A percentile compares a stretch with the other conserved stretches of the same genome.
These are phyloP conservation scores for Penicillium sp. DNA, from an alignment of 2,329 filamentous ascomycete genomes.

Conservation along the genomic window DNA sequence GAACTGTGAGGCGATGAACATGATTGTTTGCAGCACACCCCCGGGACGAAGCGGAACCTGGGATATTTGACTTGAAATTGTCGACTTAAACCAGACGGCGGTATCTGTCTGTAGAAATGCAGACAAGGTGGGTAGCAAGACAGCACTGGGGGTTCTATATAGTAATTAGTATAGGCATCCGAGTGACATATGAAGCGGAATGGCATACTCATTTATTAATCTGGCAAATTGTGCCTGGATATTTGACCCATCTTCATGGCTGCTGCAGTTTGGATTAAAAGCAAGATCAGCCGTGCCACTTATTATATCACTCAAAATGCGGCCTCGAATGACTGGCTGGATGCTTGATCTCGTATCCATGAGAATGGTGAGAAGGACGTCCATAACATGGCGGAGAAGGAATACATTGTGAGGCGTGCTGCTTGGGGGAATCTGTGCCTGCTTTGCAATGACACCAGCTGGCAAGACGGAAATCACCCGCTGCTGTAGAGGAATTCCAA, in stretches of 20 bases:
- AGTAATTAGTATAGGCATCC: conserved; percentile 12
- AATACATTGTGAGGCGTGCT: conserved; percentile 27
- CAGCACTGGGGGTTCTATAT: conserved; percentile 36
- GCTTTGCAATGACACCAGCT: conserved; percentile 43
- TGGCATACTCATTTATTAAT: conserved; percentile 37
- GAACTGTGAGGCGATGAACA: conserved; percentile 45
- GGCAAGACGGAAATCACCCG: conserved; percentile 46
- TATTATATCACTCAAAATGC: conserved; percentile 44
- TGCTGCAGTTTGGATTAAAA: conserved; percentile 33
- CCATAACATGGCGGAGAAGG: conserved; percentile 34
- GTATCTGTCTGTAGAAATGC: conserved; percentile 39
- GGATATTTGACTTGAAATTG: conserved; percentile 39
- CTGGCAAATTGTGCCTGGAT: conserved; percentile 28
- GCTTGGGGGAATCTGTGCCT: conserved; percentile 17
- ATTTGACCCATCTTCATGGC: conserved; percentile 11
- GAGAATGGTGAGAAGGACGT: conserved; percentile 30
- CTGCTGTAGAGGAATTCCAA: conserved; percentile 46
- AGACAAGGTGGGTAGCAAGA: conserved; percentile 38
- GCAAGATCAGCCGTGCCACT: conserved; percentile 40
- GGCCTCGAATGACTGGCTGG: conserved; percentile 39
- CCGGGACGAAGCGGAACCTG: conserved; percentile 40
- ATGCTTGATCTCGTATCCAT: conserved; percentile 36
- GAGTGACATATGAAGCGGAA: neutral
- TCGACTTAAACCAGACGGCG: conserved; percentile 40
- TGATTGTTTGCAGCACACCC: conserved; percentile 44